Conservation (phyloP, 352 stramenopile genomes). For the Globisporangium nagaii region DNA sequence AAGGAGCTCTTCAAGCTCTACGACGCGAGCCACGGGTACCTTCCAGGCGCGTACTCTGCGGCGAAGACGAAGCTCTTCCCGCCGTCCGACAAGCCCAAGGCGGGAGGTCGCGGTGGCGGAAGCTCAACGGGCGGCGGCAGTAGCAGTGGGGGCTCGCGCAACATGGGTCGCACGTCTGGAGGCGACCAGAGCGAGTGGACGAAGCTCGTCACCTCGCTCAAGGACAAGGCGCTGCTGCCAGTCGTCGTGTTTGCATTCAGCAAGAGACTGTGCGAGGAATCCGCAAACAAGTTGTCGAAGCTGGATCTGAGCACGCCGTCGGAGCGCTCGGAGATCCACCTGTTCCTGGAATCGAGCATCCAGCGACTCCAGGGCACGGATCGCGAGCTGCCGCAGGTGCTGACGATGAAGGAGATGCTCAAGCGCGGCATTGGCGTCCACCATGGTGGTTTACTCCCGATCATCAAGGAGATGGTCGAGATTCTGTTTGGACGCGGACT, state of each 20-base stretch:
- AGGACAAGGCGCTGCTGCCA: constrained; percentile 91
- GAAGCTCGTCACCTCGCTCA: constrained; percentile 79
- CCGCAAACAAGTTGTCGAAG: constrained; percentile 67
- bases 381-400: constrained; percentile 96
- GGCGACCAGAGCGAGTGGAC: constrained; percentile 85
- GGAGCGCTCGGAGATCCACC: constrained; percentile 78
- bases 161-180: constrained; percentile 51
- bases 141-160: constrained; percentile 24
- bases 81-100: constrained; percentile 46
- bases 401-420: constrained; percentile 96
- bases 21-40: constrained; percentile 45
- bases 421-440: constrained; percentile 96
- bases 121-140: constrained; percentile 23
- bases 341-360: constrained; percentile 75
- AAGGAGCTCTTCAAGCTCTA: constrained; percentile 91
- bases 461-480: constrained; percentile 99
- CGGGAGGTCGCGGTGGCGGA: constrained; percentile 19
- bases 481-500: constrained; percentile 97
- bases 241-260: constrained; percentile 94
- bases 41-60: constrained; percentile 46
- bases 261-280: constrained; percentile 82
- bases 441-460: constrained; percentile 95
- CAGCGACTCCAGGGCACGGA: constrained; percentile 91
- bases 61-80: constrained; percentile 67
- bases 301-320: constrained; percentile 65